Percentiles rank a stretch among this genome's conserved stretches.
These are phyloP conservation scores for Aspergillus viridinutans DNA, from an alignment of 2,329 filamentous ascomycete genomes.

Conservation along the genomic window DNA sequence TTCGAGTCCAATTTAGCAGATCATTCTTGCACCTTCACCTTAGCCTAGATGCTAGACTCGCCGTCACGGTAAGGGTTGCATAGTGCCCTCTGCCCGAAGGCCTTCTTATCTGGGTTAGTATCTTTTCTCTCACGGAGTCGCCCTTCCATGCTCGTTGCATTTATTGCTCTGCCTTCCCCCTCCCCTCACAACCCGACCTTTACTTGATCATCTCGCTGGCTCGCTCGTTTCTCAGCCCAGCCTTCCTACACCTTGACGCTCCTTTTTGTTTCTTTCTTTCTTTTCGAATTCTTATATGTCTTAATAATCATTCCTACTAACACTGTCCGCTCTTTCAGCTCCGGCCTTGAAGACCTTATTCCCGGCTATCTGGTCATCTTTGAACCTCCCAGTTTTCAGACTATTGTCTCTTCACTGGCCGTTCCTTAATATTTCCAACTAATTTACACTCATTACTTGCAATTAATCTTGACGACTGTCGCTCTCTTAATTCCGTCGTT, in stretches of 20 bases:
- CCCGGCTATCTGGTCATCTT: constrained; percentile 24
- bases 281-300: constrained; percentile 15
- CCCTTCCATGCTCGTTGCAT: constrained; percentile 13
- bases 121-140: constrained; percentile 22
- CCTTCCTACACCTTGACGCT: constrained; percentile 1
- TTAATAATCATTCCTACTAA: constrained; percentile 28
- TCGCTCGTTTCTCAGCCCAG: constrained; percentile 7
- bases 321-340: constrained; percentile 29
- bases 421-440: constrained; percentile 52
- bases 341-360: constrained; percentile 25
- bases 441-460: constrained; percentile 53
- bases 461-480: constrained; percentile 45
- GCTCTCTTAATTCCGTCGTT: constrained; percentile 47
- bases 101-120: constrained; percentile 41
- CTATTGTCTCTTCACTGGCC: constrained; percentile 40
- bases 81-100: constrained; percentile 38
- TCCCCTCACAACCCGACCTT: constrained; percentile 10
- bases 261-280: constrained; percentile 11
- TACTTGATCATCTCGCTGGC: constrained; percentile 2
- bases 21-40: constrained; percentile 37
- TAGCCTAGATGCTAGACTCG: constrained; percentile 44
- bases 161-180: constrained; percentile 5
- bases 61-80: constrained; percentile 42
- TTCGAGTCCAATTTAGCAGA: constrained; percentile 33
- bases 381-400: constrained; percentile 30